Conservation (phyloP, 108 stramenopile species). For the Skeletonema tropicum region DNA sequence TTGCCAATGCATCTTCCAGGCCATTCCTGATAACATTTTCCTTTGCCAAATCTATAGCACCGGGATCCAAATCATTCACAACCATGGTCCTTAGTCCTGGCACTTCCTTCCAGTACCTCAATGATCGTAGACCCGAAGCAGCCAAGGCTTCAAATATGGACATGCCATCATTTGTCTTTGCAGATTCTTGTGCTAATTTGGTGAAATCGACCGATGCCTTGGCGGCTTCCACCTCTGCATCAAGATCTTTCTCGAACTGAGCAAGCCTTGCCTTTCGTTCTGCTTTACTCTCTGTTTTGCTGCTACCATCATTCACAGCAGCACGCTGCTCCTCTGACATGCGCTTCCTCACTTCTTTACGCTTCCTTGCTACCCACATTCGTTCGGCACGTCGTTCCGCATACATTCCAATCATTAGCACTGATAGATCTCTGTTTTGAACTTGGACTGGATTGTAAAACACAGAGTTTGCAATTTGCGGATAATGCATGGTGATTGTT, state of each 20-base stretch:
- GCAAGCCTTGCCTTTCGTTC: slow-evolving; percentile 14
- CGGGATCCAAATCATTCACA: slow-evolving; percentile 89
- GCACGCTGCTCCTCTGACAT: slow-evolving; percentile 35
- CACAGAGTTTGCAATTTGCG: slow-evolving; percentile 77
- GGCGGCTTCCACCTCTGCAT: slow-evolving; percentile 15
- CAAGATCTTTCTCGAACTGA: slow-evolving; percentile 28
- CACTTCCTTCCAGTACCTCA: slow-evolving; percentile 96
- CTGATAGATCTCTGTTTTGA: slow-evolving; percentile 94
- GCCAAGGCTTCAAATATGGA: slow-evolving; percentile 95
- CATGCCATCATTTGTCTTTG: slow-evolving; percentile 60
- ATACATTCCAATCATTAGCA: slow-evolving; percentile 89
- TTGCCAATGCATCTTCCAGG: slow-evolving; percentile 63
- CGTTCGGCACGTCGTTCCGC: slow-evolving; percentile 80
- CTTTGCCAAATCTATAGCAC: slow-evolving; percentile 77
- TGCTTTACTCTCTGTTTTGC: slow-evolving; percentile 31
- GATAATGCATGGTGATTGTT: slow-evolving; percentile 69
- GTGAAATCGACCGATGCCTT: slow-evolving; percentile 33
- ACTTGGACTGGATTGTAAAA: slow-evolving; percentile 99
- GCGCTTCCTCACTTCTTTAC: slow-evolving; percentile 58
- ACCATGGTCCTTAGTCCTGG: slow-evolving; percentile 88
- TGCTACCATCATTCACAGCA: slow-evolving; percentile 27
- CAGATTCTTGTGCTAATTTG: slow-evolving; percentile 23
- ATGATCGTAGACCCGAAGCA: slow-evolving; percentile 95
- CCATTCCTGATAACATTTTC: slow-evolving; percentile 83
- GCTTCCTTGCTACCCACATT: slow-evolving; percentile 47